phyloP scores from a whole-genome alignment of 139 green algal genomes.

The Chlorella sorokiniana region DNA sequence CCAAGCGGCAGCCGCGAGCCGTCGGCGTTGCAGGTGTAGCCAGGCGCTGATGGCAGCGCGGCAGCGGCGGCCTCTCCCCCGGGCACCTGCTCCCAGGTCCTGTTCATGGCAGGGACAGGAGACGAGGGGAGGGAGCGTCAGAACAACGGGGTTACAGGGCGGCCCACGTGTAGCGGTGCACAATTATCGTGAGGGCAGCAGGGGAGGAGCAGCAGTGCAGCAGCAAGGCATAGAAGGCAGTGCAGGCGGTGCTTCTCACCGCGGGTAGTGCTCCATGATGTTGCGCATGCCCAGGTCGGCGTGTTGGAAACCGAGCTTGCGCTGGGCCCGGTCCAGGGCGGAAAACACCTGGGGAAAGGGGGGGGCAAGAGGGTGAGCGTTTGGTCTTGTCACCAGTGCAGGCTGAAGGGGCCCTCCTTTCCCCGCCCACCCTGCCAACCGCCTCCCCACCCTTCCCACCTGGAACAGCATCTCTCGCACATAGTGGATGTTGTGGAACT shows the following conservation, averaged over 20 bases:
- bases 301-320: conserved; percentile 47
- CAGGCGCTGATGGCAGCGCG: neutral
- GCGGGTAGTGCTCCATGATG: conserved; percentile 51
- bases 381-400: conserved; percentile 4
- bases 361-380: neutral
- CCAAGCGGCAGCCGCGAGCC: conserved; percentile 36
- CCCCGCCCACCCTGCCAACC: too few relatives aligned
- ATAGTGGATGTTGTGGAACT: conserved; percentile 53
- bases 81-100: conserved; percentile 15
- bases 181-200: too few relatives aligned
- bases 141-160: too few relatives aligned
- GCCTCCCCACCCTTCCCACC: neutral
- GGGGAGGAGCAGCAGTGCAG: too few relatives aligned
- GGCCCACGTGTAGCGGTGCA: too few relatives aligned
- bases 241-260: neutral
- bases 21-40: conserved; percentile 26
- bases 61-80: neutral
- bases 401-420: too few relatives aligned
- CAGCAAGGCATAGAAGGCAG: too few relatives aligned
- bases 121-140: too few relatives aligned
- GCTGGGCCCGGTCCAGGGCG: conserved; percentile 43
- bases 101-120: neutral
- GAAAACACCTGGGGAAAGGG: conserved; percentile 30
- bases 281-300: conserved; percentile 50
- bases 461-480: conserved; percentile 52